Conservation (phyloP, 2,329 filamentous ascomycete genomes). For the Colletotrichum salicis region DNA sequence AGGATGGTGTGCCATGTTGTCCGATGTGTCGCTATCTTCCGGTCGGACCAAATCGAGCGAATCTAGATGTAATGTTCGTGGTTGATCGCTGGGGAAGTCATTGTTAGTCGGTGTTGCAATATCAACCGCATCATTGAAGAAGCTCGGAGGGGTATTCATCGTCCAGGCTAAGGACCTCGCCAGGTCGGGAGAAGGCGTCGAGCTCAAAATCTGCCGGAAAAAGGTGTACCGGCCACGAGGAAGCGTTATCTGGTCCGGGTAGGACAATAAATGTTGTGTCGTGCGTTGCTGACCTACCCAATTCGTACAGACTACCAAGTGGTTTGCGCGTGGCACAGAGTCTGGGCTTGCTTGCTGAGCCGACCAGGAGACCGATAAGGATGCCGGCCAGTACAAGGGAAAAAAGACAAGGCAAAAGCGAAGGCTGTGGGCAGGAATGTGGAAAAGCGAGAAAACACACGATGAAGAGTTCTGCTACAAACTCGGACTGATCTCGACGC, state of each 20-base stretch:
- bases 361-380: not conserved
- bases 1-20: constrained; percentile 15
- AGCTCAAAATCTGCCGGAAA: not conserved
- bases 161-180: not conserved
- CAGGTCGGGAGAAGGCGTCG: not conserved
- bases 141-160: constrained; percentile 35
- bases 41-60: not conserved
- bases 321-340: not conserved
- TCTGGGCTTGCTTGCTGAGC: not conserved
- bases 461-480: not conserved
- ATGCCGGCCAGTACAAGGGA: not conserved
- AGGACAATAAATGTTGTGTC: not conserved
- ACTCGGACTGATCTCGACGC: constrained; percentile 14
- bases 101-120: constrained; percentile 33
- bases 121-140: constrained; percentile 35
- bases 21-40: constrained; percentile 11
- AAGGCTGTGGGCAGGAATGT: too few species aligned
- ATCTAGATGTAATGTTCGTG: constrained; percentile 20
- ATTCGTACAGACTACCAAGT: not conserved
- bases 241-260: not conserved
- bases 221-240: not conserved
- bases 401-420: not conserved
- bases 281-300: constrained; percentile 6
- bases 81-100: constrained; percentile 33
- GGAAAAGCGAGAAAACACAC: not conserved